Base-by-base conservation (phyloP, 495 filamentous ascomycete species). In the Umbilicaria muhlenbergii region DNA sequence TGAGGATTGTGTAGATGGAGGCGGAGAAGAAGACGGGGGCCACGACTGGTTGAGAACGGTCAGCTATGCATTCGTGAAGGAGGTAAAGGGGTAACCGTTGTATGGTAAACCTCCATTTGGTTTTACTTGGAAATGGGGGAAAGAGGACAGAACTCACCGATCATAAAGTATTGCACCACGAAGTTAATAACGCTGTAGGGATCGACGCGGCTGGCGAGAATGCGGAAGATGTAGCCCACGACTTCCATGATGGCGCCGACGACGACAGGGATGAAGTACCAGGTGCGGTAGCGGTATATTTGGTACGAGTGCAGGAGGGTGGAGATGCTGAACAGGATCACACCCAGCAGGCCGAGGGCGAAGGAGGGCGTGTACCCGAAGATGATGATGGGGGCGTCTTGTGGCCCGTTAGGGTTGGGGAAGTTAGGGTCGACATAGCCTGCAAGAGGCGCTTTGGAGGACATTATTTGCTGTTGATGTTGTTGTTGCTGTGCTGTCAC, bases 181-280 rank as follows among this genome's bases (percentile, higher is more conserved):
- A 48, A 32, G 42, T 38, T 32, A 42, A 21, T 21, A 33, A 19
- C 18, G 35, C 40, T 15, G 55, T 74, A 73, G 0, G 69, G 67
- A 48, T 68, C 57, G 18, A 57, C 48, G 36, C 62, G 51, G 28
- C 67, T 55, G 28, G 61, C 62, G 19, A 67, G 50, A 12, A 40
- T 54, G 36, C 67, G 56, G 5, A 57, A 59, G 19, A 66, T 56
- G 53, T 70, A 70, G 38, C 67, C 65, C 32, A 68, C 47, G 14
- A 63, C 50, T 46, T 73, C 69, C 43, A 71, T 61, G 12, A 68
- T 38, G 18, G 71, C 67, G 10, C 75, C 78, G 24, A 80, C 52
- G 6, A 75, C 24, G 19, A 81, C 66, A 0, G 78, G 68, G 7
- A 71, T 68, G 38, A 81, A 74, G 54, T 75, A 81, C 71, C 71